A percentile compares a stretch with the other conserved stretches of the same genome.
Conservation (phyloP, 192 early-diverging fungal species). For the Paraglomus occultum region DNA sequence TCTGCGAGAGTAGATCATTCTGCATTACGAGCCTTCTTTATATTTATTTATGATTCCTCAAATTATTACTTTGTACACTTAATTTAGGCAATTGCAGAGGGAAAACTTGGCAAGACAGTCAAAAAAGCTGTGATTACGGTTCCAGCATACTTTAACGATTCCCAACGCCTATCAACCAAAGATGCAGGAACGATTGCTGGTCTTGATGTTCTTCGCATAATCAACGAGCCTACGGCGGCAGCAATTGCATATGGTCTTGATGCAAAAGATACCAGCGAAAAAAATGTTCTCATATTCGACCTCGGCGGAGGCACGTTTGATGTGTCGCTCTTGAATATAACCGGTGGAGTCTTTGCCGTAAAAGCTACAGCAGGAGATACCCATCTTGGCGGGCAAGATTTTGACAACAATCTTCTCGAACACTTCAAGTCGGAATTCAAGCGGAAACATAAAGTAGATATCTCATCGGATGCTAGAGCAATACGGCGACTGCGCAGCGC, state of each 20-base stretch:
- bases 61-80: background rate
- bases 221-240: conserved; percentile 91
- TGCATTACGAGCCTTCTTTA: background rate
- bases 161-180: conserved; percentile 89
- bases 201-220: conserved; percentile 83
- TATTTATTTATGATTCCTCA: background rate
- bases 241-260: conserved; percentile 85
- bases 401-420: conserved; percentile 81
- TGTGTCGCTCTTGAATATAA: conserved; percentile 79
- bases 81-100: conserved; percentile 71
- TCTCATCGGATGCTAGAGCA: conserved; percentile 76
- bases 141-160: conserved; percentile 92
- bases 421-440: conserved; percentile 92
- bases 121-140: conserved; percentile 94
- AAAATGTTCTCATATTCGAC: conserved; percentile 77
- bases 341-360: conserved; percentile 77
- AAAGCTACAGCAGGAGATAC: conserved; percentile 82
- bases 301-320: conserved; percentile 86
- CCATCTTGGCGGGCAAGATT: conserved; percentile 83
- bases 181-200: conserved; percentile 87
- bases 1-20: background rate
- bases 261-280: conserved; percentile 71
- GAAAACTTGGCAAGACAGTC: conserved; percentile 77
- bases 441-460: conserved; percentile 80
- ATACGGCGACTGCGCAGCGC: conserved; percentile 89